Conservation (phyloP, 192 early-diverging fungal genomes). For the Dissophora ornata region DNA sequence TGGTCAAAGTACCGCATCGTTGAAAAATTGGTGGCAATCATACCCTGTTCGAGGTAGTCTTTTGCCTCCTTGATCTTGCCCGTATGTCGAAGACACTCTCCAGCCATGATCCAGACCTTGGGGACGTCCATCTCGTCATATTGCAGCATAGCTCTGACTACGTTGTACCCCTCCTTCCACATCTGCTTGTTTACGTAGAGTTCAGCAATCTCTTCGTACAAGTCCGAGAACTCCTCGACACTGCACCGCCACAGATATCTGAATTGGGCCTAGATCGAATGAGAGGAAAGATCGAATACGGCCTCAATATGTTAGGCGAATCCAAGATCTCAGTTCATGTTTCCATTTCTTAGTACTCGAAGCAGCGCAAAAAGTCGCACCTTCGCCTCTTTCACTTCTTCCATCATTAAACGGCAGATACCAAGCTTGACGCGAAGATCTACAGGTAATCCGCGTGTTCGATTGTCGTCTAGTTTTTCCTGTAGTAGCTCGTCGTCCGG, state of each 20-base stretch:
- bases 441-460: conserved; percentile 70
- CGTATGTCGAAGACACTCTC: conserved; percentile 53
- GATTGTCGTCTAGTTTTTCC: conserved; percentile 31
- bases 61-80: conserved; percentile 38
- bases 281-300: conserved; percentile 49
- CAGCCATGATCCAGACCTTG: conserved; percentile 49
- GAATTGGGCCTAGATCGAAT: conserved; percentile 77
- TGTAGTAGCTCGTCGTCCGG: conserved; percentile 46
- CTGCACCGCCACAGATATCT: conserved; percentile 64
- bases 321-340: no score
- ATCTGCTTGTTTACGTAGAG: conserved; percentile 74
- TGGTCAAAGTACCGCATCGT: no score
- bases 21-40: no score
- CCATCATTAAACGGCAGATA: conserved; percentile 79
- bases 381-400: conserved; percentile 73
- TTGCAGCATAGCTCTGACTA: conserved; percentile 65
- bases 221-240: conserved; percentile 69
- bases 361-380: conserved; percentile 36
- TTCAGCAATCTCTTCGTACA: conserved; percentile 80
- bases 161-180: conserved; percentile 70
- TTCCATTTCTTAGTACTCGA: not conserved
- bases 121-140: conserved; percentile 55
- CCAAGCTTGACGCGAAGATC: conserved; percentile 91
- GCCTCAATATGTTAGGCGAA: conserved; percentile 17
- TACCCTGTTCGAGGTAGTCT: conserved; percentile 47